A percentile compares a stretch with the other conserved stretches of the same genome.
These are phyloP conservation scores for Astathelohania contejeani DNA, from an alignment of 371 early-diverging fungal genomes.

Conservation along the genomic window DNA sequence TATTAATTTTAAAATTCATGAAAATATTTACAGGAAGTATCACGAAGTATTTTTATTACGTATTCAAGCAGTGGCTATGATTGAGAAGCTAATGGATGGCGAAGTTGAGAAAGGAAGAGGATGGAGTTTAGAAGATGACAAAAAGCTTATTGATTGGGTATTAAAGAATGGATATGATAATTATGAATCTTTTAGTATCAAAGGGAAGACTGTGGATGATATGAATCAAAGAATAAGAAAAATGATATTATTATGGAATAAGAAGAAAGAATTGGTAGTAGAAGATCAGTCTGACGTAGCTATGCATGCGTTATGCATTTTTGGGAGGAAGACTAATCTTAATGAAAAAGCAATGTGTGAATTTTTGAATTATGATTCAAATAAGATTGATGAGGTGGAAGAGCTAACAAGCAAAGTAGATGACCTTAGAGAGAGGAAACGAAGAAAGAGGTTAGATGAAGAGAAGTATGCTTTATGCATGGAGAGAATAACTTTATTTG, in stretches of 20 bases:
- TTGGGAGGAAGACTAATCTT: slow-evolving; percentile 41
- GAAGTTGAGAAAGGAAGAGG: slow-evolving; percentile 44
- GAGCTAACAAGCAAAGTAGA: slow-evolving; percentile 42
- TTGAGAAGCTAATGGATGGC: slow-evolving; percentile 20
- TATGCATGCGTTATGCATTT: slow-evolving; percentile 45
- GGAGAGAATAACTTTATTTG: slow-evolving; percentile 7
- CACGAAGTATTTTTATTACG: slow-evolving; percentile 41
- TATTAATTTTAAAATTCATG: slow-evolving; percentile 18
- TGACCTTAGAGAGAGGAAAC: slow-evolving; percentile 29
- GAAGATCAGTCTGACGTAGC: slow-evolving; percentile 27
- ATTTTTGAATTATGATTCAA: slow-evolving; percentile 20
- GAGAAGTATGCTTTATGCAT: slow-evolving; percentile 43
- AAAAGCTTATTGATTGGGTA: slow-evolving; percentile 26
- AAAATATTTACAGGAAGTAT: slow-evolving; percentile 26
- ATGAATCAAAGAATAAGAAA: slow-evolving; percentile 49
- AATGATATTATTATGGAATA: slow-evolving; percentile 43
- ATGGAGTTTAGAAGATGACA: slow-evolving; percentile 50
- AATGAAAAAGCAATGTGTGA: slow-evolving; percentile 41
- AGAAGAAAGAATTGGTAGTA: slow-evolving; percentile 41
- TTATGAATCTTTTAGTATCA: slow-evolving; percentile 30
- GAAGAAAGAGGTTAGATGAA: slow-evolving; percentile 37
- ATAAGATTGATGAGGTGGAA: slow-evolving; percentile 36
- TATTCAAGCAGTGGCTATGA: slow-evolving; percentile 33
- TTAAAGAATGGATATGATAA: slow-evolving; percentile 48
- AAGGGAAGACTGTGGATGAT: slow-evolving; percentile 43